These are phyloP conservation scores for Penicillium psychrosexuale DNA, from an alignment of 2,329 filamentous ascomycete species.

Conservation along the genomic window DNA sequence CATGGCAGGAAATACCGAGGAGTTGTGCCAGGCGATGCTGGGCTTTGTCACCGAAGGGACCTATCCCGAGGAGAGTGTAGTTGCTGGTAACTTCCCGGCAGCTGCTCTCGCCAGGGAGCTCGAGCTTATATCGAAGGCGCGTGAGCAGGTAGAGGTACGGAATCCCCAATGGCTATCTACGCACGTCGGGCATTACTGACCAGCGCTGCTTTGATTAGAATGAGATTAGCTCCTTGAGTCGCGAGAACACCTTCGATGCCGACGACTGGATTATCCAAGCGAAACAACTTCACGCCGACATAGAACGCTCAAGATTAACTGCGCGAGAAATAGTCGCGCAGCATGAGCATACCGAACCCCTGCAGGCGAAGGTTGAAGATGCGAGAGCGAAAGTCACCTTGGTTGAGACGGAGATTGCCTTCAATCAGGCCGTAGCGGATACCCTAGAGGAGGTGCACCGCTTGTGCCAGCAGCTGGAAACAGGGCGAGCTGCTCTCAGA, in stretches of 20 bases:
- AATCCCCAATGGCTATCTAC: neutral
- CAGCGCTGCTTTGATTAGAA: slow-evolving; percentile 44
- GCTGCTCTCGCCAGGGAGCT: slow-evolving; percentile 50
- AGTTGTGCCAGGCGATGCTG: slow-evolving; percentile 60
- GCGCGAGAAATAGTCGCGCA: slow-evolving; percentile 78
- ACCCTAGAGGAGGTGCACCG: slow-evolving; percentile 52
- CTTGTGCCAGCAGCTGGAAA: slow-evolving; percentile 50
- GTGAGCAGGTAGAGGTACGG: slow-evolving; percentile 53
- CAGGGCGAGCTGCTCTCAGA: slow-evolving; percentile 46
- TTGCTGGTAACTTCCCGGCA: slow-evolving; percentile 52
- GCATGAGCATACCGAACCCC: slow-evolving; percentile 64
- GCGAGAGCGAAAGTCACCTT: slow-evolving; percentile 54
- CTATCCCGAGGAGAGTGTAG: slow-evolving; percentile 57
- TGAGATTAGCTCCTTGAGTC: slow-evolving; percentile 73
- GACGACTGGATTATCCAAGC: slow-evolving; percentile 84
- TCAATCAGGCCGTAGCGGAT: slow-evolving; percentile 54
- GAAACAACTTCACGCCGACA: slow-evolving; percentile 79
- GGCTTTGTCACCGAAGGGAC: slow-evolving; percentile 58
- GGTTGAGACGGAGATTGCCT: slow-evolving; percentile 58
- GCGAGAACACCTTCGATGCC: slow-evolving; percentile 73
- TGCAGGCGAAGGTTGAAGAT: slow-evolving; percentile 64
- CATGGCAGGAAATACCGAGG: slow-evolving; percentile 37
- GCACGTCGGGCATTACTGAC: slow-evolving; percentile 1
- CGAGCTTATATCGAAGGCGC: slow-evolving; percentile 50
- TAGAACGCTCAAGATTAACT: slow-evolving; percentile 72